Conservation (phyloP, 306 rosid species). For the Cucumis cinereus region DNA sequence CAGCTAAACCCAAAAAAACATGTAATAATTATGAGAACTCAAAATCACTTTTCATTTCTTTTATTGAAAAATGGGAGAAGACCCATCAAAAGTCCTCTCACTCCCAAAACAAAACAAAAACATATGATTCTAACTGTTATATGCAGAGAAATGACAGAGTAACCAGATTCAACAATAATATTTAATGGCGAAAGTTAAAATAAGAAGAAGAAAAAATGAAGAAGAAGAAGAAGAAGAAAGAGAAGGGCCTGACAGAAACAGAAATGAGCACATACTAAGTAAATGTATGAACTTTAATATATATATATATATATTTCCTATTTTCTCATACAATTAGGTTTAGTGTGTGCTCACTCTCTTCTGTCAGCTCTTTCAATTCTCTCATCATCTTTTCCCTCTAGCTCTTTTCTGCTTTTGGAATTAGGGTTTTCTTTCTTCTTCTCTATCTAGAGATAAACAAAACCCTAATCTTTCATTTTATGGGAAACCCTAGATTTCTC, state of each 20-base stretch:
- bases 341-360: slow-evolving; percentile 15
- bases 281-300: slow-evolving; percentile 1
- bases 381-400: background rate
- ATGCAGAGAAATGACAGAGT: background rate
- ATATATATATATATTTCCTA: no score
- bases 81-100: background rate
- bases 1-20: no score
- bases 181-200: no score
- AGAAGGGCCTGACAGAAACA: slow-evolving; percentile 8
- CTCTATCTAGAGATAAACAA: background rate
- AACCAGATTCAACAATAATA: no score
- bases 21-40: background rate
- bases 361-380: slow-evolving; percentile 5
- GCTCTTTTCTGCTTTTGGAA: background rate
- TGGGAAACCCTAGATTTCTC: background rate
- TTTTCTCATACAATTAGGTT: background rate
- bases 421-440: background rate
- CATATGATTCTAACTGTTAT: no score
- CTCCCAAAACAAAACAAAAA: no score
- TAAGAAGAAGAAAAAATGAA: no score
- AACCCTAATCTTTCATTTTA: background rate
- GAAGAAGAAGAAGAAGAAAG: background rate
- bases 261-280: slow-evolving; percentile 8
- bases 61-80: background rate
- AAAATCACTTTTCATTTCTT: background rate